Base-by-base conservation (phyloP, 371 early-diverging fungal species). In the Saksenaea oblongispora region DNA sequence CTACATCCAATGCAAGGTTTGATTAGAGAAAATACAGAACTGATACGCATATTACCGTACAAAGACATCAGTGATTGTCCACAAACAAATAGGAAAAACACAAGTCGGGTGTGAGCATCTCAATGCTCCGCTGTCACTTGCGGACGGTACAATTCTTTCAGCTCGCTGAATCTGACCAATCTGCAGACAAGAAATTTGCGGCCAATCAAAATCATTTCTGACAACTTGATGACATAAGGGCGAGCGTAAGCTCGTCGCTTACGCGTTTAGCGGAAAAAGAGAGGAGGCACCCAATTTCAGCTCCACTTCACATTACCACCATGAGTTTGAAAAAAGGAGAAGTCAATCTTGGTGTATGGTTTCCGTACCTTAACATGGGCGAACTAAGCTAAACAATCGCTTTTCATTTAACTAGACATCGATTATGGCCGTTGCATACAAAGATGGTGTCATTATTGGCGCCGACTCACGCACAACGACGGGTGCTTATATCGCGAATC, bases 381-480 rank as follows among this genome's bases (percentile, higher is more conserved):
- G 1, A 13, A 24, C 36, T 31, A 14, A 36, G 1, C 24, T 35
- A 47, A 26, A 26, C n/a, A 53, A n/a, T 51, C 26, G 15, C 9
- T 35, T 35, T 53, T 17, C 51, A 37, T 66, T 60, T n/a, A 35
- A 26, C 31, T 85, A 96, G 96, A 99, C 99, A 54, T 97, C 99
- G 64, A 99, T 99, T 79, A 98, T 99, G 96, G 99, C 99, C 34
- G 96, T 98, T 55, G 85, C 89, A 69, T 99, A 89, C 75, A 84
- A 89, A 36, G 95, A 92, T 68, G 99, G 99, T 34, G 98, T 99
- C 37, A 89, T 99, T 62, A 84, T 99, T 62, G 99, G 98, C 36
- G 99, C 99, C 57, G 99, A 99, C 76, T 97, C 98, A 59, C 91
- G 99, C 97, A 96, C 98, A 28, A 96, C 96, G 3, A 91, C 90